phyloP scores from a whole-genome alignment of 2,329 filamentous ascomycete genomes.

The Elsinoe australis region DNA sequence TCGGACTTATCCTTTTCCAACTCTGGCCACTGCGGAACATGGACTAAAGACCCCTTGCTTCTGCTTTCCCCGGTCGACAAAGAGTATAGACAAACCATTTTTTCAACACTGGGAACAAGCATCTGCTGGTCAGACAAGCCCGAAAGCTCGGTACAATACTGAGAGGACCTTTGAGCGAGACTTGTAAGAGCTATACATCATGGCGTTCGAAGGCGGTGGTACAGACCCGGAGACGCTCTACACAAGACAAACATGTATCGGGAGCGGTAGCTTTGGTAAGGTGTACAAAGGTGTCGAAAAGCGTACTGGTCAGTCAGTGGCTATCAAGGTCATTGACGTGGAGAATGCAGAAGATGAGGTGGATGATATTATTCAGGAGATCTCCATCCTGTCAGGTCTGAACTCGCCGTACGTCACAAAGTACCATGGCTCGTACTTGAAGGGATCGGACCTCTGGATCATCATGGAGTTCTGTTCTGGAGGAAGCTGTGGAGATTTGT shows the following conservation, averaged over 20 bases:
- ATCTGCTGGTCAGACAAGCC: not conserved
- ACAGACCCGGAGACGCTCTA: conserved; percentile 81
- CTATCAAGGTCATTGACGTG: conserved; percentile 98
- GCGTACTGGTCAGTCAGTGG: conserved; percentile 83
- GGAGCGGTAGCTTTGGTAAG: conserved; percentile 95
- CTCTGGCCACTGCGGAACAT: not conserved
- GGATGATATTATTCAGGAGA: conserved; percentile 98
- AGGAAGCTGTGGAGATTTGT: conserved; percentile 88
- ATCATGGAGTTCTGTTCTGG: conserved; percentile 99
- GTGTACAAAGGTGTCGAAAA: conserved; percentile 99
- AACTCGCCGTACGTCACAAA: conserved; percentile 95
- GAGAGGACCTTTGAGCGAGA: too few relatives aligned
- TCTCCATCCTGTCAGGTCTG: conserved; percentile 91
- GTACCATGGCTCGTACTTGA: conserved; percentile 94
- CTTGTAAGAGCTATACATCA: conserved; percentile 7
- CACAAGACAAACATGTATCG: conserved; percentile 60
- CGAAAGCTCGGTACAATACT: too few relatives aligned
- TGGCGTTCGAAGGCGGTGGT: conserved; percentile 20
- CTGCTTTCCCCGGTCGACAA: not conserved
- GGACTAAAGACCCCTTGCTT: conserved; percentile 7
- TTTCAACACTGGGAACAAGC: too few relatives aligned
- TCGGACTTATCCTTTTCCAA: not conserved
- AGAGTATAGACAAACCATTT: not conserved
- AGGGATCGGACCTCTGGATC: conserved; percentile 95
- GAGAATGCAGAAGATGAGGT: conserved; percentile 99